Evolutionary conservation across 257 asterid species (phyloP), one percentile per base, ranked within the genome.

Genomic region (Rubia yunnanensis): DNA sequence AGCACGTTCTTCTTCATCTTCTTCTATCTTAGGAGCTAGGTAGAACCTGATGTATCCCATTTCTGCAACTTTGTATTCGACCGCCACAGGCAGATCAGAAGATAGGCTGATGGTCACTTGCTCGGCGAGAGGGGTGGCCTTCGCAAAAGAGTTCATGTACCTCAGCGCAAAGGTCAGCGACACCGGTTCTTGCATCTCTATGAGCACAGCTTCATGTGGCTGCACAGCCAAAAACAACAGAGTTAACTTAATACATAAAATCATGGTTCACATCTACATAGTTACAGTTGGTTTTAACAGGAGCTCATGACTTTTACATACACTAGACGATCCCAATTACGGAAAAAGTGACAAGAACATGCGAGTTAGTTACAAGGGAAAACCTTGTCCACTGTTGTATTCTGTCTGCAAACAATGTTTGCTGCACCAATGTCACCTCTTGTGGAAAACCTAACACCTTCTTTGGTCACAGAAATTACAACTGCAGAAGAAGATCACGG

Each of bases 401-500:
- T 91, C 69, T 88, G 97, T 66, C 95, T 76, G 83, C 95, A 88
- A 20, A 91, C 95, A 3, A 88, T 65, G 70, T 88, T 88, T 36
- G 94, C 94, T 60, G 88, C 73, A 56, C 98, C 95, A 23, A 88
- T 91, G 77, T 91, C 98, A 26, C 98, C 96, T 66, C 96, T 84
- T 2, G 95, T 83, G 22, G 95, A 91, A 83, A 91, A 91, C 63
- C 83, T 88, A 3, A 91, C 95, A 7, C 96, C 96, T 79, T 88
- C 96, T 84, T 91, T 91, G 1, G 98, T 88, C 41, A 88, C 96
- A 66, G 96, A 88, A 41, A 91, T 91, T 57, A 86, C 89, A 80
- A 86, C 98, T 88, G 73, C 76, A 81, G 54, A 34, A 81, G 54
- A 34, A 32, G 32, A 50, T 49, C 67, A 67, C 2, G 27, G 24